Conservation (phyloP, 371 early-diverging fungal genomes). For the Zopfochytrium polystomum region DNA sequence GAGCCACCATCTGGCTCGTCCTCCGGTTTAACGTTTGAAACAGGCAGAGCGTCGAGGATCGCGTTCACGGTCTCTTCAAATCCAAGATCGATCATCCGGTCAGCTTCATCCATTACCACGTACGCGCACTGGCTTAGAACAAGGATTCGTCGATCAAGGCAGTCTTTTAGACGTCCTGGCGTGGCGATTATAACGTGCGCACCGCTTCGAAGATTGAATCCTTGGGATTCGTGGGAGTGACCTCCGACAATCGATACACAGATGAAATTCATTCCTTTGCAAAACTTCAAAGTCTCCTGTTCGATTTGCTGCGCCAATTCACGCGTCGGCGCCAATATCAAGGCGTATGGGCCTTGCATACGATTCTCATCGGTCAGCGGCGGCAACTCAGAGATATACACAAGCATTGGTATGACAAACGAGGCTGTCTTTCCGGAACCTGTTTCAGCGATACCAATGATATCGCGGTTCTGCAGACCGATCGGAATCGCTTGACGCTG, state of each 20-base stretch:
- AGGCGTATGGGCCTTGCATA: slow-evolving; percentile 57
- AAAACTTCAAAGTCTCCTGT: slow-evolving; percentile 49
- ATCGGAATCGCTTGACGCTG: slow-evolving; percentile 66
- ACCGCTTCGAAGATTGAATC: slow-evolving; percentile 57
- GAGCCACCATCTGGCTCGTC: slow-evolving; percentile 41
- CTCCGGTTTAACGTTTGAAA: slow-evolving; percentile 81
- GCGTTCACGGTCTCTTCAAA: slow-evolving; percentile 90
- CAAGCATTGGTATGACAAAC: slow-evolving; percentile 85
- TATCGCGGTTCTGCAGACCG: slow-evolving; percentile 54
- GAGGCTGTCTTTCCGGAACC: slow-evolving; percentile 89
- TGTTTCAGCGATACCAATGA: slow-evolving; percentile 65
- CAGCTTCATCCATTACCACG: slow-evolving; percentile 98
- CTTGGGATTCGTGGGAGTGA: slow-evolving; percentile 67
- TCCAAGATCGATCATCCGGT: slow-evolving; percentile 94
- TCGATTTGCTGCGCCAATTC: slow-evolving; percentile 94
- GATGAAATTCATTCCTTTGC: slow-evolving; percentile 12
- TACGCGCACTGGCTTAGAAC: slow-evolving; percentile 72
- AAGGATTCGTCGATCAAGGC: slow-evolving; percentile 74
- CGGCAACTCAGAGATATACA: slow-evolving; percentile 43
- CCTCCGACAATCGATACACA: slow-evolving; percentile 44
- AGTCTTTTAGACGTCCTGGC: slow-evolving; percentile 97
- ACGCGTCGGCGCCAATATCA: slow-evolving; percentile 92
- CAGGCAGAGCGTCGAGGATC: slow-evolving; percentile 72
- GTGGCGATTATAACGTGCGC: slow-evolving; percentile 93
- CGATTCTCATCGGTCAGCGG: slow-evolving; percentile 8